Conservation (phyloP, 2,329 filamentous ascomycete genomes). For the Zymoseptoria ardabiliae region DNA sequence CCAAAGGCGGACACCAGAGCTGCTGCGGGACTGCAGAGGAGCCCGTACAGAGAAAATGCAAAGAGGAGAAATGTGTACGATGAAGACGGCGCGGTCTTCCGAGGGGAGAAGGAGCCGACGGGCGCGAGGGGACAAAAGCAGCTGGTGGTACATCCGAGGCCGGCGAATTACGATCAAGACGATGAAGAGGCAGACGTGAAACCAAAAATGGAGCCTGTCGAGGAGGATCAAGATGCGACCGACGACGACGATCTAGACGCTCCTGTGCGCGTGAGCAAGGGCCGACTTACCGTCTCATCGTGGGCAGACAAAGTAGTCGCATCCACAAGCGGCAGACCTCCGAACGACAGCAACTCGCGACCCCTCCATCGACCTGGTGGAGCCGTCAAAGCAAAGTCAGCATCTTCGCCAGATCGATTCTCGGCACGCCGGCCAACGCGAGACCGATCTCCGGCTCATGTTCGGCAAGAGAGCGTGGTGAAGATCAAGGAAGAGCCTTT, state of each 20-base stretch:
- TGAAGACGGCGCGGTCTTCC: background rate
- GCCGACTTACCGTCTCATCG: background rate
- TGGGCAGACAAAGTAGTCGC: background rate
- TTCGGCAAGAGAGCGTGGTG: background rate
- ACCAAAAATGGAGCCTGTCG: conserved; percentile 1
- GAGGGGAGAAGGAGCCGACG: background rate
- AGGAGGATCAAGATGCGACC: conserved; percentile 5
- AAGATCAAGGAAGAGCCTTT: background rate
- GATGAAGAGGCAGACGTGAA: background rate
- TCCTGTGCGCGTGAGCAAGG: background rate
- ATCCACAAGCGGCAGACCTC: background rate
- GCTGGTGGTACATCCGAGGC: background rate
- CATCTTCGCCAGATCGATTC: background rate
- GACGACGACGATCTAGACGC: conserved; percentile 22
- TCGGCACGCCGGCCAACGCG: too few relatives aligned
- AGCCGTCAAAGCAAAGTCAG: background rate
- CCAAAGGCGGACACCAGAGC: conserved; percentile 24
- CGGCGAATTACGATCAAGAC: background rate
- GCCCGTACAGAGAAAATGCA: conserved; percentile 13
- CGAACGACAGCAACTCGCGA: background rate
- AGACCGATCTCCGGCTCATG: background rate
- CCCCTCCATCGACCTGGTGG: background rate
- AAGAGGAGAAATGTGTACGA: background rate
- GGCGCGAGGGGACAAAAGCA: background rate
- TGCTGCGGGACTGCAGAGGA: conserved; percentile 24